Conservation (phyloP, 2,329 filamentous ascomycete species). For the Aureobasidium musti region DNA sequence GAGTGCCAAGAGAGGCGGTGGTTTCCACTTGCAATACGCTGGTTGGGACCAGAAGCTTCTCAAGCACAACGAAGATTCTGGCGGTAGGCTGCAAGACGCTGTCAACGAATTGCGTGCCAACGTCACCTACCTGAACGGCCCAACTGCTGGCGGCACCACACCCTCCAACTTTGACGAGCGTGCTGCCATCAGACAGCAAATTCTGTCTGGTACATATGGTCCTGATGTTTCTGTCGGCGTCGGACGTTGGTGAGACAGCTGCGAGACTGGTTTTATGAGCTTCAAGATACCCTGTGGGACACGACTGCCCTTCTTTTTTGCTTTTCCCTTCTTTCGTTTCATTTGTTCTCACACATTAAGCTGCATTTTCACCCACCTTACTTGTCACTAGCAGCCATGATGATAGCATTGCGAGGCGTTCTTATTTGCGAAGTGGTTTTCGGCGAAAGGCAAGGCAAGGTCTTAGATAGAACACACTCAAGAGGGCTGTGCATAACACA, state of each 20-base stretch:
- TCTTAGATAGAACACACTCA: constrained; percentile 10
- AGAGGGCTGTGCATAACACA: constrained; percentile 18
- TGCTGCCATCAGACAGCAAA: constrained; percentile 54
- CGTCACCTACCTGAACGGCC: constrained; percentile 46
- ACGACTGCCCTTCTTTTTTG: constrained; percentile 19
- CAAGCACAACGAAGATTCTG: constrained; percentile 85
- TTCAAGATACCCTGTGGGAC: constrained; percentile 27
- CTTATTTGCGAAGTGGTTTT: constrained; percentile 21
- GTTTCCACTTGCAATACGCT: constrained; percentile 83
- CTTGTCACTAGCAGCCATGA: constrained; percentile 20
- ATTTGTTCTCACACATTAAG: constrained; percentile 11
- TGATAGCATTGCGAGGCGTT: constrained; percentile 27
- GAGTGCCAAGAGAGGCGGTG: constrained; percentile 84
- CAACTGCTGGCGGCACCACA: constrained; percentile 31
- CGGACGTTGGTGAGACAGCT: constrained; percentile 54
- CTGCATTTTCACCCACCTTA: constrained; percentile 15
- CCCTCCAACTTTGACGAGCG: constrained; percentile 40
- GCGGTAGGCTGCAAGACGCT: constrained; percentile 76
- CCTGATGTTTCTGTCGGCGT: constrained; percentile 59
- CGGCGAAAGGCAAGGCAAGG: constrained; percentile 21
- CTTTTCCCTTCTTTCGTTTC: constrained; percentile 3
- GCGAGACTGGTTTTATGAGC: constrained; percentile 15
- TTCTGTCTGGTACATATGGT: constrained; percentile 46
- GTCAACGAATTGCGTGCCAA: constrained; percentile 70
- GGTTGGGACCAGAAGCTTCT: constrained; percentile 88